Conservation (phyloP, 108 stramenopile species). For the Aureococcus anophagefferens region DNA sequence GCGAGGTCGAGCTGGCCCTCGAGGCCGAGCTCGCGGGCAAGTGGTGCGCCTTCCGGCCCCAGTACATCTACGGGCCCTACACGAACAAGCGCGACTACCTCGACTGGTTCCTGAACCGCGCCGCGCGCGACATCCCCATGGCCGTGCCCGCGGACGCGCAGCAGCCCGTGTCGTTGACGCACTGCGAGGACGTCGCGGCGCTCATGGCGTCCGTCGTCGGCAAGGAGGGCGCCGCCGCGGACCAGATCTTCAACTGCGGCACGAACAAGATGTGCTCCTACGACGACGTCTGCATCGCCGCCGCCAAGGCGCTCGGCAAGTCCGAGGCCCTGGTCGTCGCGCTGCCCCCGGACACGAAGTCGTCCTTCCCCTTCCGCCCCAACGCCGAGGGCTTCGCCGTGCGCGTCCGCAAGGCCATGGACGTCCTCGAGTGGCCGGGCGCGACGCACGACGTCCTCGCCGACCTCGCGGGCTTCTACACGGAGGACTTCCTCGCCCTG, state of each 20-base stretch:
- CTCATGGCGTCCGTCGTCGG: constrained; percentile 23
- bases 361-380: constrained; percentile 28
- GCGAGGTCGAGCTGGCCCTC: constrained; percentile 12
- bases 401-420: constrained; percentile 18
- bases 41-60: constrained; percentile 11
- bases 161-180: constrained; percentile 27
- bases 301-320: constrained; percentile 18
- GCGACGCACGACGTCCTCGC: not conserved
- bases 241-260: constrained; percentile 31
- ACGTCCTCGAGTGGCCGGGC: not conserved
- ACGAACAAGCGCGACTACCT: constrained; percentile 36
- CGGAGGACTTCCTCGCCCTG: not conserved
- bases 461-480: not conserved
- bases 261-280: constrained; percentile 25
- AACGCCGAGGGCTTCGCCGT: constrained; percentile 26
- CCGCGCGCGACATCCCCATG: constrained; percentile 17
- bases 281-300: constrained; percentile 17
- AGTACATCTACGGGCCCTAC: constrained; percentile 30
- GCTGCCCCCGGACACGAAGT: constrained; percentile 9
- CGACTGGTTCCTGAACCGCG: constrained; percentile 29
- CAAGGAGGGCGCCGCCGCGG: constrained; percentile 7
- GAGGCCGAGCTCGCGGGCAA: constrained; percentile 18
- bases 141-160: constrained; percentile 18
- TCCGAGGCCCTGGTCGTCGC: constrained; percentile 17
- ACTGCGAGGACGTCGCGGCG: constrained; percentile 26